Percentiles rank a stretch among this genome's conserved stretches.
These are phyloP conservation scores for Candida neerlandica DNA, from an alignment of 1,139 yeast genomes.

Conservation along the genomic window DNA sequence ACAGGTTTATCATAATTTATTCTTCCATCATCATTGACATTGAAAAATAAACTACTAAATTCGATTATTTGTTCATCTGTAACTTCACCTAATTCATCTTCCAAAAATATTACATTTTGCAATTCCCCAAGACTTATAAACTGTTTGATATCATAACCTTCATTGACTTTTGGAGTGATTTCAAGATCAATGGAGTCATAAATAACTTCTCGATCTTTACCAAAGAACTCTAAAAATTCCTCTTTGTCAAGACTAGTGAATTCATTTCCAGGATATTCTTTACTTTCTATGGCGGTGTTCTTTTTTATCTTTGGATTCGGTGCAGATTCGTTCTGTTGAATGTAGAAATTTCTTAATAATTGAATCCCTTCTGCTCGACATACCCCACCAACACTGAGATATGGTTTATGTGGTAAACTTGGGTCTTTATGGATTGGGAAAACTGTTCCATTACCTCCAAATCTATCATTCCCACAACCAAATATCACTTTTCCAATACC, in stretches of 20 bases:
- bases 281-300: conserved; percentile 69
- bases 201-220: conserved; percentile 23
- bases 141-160: conserved; percentile 30
- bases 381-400: conserved; percentile 74
- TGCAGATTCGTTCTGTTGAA: conserved; percentile 81
- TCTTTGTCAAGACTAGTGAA: conserved; percentile 19
- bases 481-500: conserved; percentile 73
- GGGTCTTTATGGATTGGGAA: conserved; percentile 59
- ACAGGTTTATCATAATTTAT: conserved; percentile 29
- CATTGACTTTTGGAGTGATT: conserved; percentile 31
- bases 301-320: conserved; percentile 80
- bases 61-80: conserved; percentile 24
- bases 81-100: conserved; percentile 18
- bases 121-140: conserved; percentile 23
- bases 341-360: conserved; percentile 77
- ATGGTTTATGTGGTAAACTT: conserved; percentile 37
- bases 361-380: conserved; percentile 80
- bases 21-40: conserved; percentile 25
- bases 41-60: conserved; percentile 35
- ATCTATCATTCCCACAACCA: conserved; percentile 93
- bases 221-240: conserved; percentile 32
- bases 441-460: conserved; percentile 96
- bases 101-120: conserved; percentile 25
- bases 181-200: conserved; percentile 22
- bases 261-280: conserved; percentile 56